phyloP scores from a whole-genome alignment of 768 basidiomycete genomes.

The Mycena haematopus region DNA sequence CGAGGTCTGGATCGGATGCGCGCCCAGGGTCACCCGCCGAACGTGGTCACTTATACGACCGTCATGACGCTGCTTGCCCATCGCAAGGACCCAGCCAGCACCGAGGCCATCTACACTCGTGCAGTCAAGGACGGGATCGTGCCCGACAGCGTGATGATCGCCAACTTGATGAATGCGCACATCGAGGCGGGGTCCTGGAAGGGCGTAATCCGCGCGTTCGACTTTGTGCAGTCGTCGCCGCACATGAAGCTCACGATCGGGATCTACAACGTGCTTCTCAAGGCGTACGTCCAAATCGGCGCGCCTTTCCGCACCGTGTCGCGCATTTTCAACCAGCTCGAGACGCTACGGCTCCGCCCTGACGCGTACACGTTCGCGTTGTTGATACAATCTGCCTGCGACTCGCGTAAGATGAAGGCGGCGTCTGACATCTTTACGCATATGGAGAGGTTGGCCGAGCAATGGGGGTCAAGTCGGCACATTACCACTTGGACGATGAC shows the following conservation, averaged over 20 bases:
- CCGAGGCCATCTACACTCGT: slow-evolving; percentile 69
- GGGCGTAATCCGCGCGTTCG: slow-evolving; percentile 74
- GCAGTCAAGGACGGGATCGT: slow-evolving; percentile 66
- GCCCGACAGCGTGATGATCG: slow-evolving; percentile 71
- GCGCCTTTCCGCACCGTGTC: slow-evolving; percentile 74
- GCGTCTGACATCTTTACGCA: slow-evolving; percentile 72
- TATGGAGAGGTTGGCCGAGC: slow-evolving; percentile 59
- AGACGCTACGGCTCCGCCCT: slow-evolving; percentile 57
- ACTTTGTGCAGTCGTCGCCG: slow-evolving; percentile 54
- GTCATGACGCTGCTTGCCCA: slow-evolving; percentile 71
- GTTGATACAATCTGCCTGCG: slow-evolving; percentile 83
- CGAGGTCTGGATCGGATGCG: slow-evolving; percentile 69
- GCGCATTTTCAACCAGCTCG: slow-evolving; percentile 63
- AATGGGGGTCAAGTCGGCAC: slow-evolving; percentile 45
- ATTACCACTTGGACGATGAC: slow-evolving; percentile 70
- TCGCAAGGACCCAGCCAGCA: slow-evolving; percentile 65
- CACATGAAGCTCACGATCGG: slow-evolving; percentile 57
- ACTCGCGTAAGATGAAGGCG: slow-evolving; percentile 65
- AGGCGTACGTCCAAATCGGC: slow-evolving; percentile 83
- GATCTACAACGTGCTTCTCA: slow-evolving; percentile 79
- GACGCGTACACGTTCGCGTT: slow-evolving; percentile 71
- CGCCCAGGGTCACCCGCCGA: slow-evolving; percentile 50
- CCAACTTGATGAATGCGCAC: slow-evolving; percentile 81
- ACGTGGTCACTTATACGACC: slow-evolving; percentile 64
- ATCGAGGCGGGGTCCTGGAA: slow-evolving; percentile 83